These are phyloP conservation scores for Carex sylvatica DNA, from an alignment of 202 grass and related monocot genomes.

Conservation along the genomic window DNA sequence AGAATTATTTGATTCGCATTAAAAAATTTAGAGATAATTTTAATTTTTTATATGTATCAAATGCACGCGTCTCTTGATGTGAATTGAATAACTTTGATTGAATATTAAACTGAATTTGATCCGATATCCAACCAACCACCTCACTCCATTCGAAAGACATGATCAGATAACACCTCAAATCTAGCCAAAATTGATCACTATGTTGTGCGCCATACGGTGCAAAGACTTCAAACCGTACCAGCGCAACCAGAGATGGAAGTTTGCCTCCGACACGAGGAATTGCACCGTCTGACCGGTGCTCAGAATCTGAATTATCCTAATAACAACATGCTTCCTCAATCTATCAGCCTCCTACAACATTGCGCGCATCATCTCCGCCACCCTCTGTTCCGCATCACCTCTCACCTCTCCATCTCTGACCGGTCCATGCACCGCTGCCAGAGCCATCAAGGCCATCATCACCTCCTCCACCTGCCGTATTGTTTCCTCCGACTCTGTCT, in stretches of 20 bases:
- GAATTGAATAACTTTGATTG: no score
- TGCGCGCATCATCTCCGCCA: background rate
- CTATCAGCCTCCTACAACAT: slow-evolving; percentile 1
- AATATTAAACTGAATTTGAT: no score
- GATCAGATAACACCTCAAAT: no score
- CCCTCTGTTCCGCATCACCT: background rate
- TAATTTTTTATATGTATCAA: no score
- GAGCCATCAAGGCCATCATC: background rate
- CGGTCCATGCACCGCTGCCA: background rate
- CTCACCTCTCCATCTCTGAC: slow-evolving; percentile 15
- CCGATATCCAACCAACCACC: no score
- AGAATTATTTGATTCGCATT: no score
- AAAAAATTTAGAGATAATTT: no score
- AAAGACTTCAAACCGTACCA: background rate
- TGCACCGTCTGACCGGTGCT: slow-evolving; percentile 13
- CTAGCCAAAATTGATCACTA: no score
- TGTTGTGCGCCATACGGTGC: no score
- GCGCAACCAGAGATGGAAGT: background rate
- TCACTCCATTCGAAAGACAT: no score
- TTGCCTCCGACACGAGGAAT: background rate
- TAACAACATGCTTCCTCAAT: background rate
- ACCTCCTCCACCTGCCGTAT: slow-evolving; percentile 3
- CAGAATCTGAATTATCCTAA: background rate
- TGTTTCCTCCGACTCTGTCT: background rate
- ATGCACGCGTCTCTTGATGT: no score